Evolutionary conservation across 495 filamentous ascomycete genomes (phyloP), one percentile per base, ranked within the genome.

Genomic region (Trichoderma asperelloides): DNA sequence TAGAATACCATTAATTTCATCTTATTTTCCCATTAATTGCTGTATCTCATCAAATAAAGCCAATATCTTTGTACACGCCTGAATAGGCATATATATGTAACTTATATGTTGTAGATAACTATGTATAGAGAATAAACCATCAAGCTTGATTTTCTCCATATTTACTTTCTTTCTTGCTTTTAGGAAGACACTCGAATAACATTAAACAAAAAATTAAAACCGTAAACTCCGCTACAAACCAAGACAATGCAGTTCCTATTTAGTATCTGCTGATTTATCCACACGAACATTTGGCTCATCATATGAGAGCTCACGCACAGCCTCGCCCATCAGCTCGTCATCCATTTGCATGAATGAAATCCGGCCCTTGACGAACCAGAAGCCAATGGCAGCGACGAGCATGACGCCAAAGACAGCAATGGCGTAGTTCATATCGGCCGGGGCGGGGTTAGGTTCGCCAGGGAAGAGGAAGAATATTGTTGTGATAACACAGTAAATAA

Each of bases 381-480:
- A 81, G 5, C 70, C 73, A 9, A 80, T 28, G 1, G 79, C 69
- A 65, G 81, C 78, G 2, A 80, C 75, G 43, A 81, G 70, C 80
- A 82, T 82, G 9, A 81, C 79, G 3, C 80, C 80, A 69, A 81
- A 82, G 15, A 81, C 79, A 0, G 74, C 79, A 69, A 81, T 80
- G 11, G 79, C 79, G 40, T 78, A 81, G 55, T 81, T 81, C 79
- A 80, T 81, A 28, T 80, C 78, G 16, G 73, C 68, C 0, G 77
- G 71, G 0, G 75, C 68, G 0, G 79, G 79, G 30, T 77, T 75
- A n/a, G 79, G 76, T 9, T 64, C 69, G 2, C 73, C 69, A 0
- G 79, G 79, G 67, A 81, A 81, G 67, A 81, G 75, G 71, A 81
- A 81, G 64, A 81, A 81, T 0, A 81, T 71, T 0, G 78, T 79